These are phyloP conservation scores for Bolboschoenus planiculmis DNA, from an alignment of 176 grass and related monocot species.

Conservation along the genomic window DNA sequence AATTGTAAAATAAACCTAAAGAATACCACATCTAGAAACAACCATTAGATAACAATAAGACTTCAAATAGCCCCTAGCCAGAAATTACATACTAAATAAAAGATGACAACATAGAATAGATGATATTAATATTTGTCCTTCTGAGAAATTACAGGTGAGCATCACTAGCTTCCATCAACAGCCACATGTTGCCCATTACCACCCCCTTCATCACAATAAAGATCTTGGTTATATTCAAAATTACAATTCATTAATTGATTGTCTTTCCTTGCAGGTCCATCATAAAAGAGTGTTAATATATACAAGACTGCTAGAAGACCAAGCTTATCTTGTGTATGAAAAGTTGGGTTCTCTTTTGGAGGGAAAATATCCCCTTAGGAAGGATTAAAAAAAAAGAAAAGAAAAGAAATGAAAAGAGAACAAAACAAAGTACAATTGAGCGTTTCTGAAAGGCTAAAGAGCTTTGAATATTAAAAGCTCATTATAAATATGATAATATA, in stretches of 20 bases:
- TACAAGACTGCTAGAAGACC: too few species aligned
- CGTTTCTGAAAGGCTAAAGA: neutral
- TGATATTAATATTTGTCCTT: neutral
- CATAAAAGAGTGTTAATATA: neutral
- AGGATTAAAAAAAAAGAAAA: neutral
- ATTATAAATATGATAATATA: constrained; percentile 12
- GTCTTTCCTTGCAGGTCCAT: neutral
- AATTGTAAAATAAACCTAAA: neutral
- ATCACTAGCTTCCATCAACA: constrained; percentile 21
- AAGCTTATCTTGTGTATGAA: neutral
- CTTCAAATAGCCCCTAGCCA: neutral
- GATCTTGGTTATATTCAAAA: neutral
- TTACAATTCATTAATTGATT: neutral
- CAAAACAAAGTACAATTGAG: neutral
- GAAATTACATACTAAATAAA: constrained; percentile 7
- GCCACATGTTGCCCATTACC: constrained; percentile 9
- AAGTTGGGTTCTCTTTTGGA: neutral
- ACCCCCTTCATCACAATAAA: constrained; percentile 29
- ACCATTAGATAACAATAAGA: constrained; percentile 1
- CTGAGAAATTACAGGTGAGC: constrained; percentile 10
- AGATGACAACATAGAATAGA: neutral
- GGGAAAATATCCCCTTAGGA: neutral
- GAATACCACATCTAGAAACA: neutral
- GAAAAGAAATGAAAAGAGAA: neutral
- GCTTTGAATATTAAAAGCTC: neutral